These are phyloP conservation scores for Gyromitra esculenta DNA, from an alignment of 2,329 filamentous ascomycete genomes.

Conservation along the genomic window DNA sequence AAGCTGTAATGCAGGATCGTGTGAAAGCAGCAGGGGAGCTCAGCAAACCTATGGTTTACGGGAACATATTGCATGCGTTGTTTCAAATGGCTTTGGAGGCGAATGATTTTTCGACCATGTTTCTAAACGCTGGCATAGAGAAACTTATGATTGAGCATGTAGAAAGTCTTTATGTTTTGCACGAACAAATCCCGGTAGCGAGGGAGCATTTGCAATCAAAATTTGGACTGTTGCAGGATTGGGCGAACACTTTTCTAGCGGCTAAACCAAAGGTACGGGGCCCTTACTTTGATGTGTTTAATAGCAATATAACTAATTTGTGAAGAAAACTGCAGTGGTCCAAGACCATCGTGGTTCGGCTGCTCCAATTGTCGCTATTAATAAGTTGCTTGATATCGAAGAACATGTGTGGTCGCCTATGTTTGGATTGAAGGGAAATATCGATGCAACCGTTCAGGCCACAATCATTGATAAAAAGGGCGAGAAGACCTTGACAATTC, in stretches of 20 bases:
- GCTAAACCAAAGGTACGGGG: slow-evolving; percentile 71
- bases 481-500: slow-evolving; percentile 73
- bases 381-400: slow-evolving; percentile 93
- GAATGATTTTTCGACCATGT: slow-evolving; percentile 80
- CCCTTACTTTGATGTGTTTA: slow-evolving; percentile 36
- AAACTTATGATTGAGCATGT: slow-evolving; percentile 78
- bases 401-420: slow-evolving; percentile 98
- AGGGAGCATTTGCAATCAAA: slow-evolving; percentile 83
- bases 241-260: slow-evolving; percentile 84
- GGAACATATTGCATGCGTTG: slow-evolving; percentile 91
- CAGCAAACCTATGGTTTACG: slow-evolving; percentile 84
- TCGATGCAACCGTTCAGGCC: slow-evolving; percentile 94
- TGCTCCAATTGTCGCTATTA: slow-evolving; percentile 82
- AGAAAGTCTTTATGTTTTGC: slow-evolving; percentile 89
- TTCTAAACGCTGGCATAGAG: slow-evolving; percentile 73
- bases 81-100: slow-evolving; percentile 89
- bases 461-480: slow-evolving; percentile 75
- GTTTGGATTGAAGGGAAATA: slow-evolving; percentile 96
- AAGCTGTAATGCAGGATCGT: slow-evolving; percentile 91
- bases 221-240: slow-evolving; percentile 80
- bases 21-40: slow-evolving; percentile 88
- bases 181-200: slow-evolving; percentile 76
- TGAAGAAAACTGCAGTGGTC: slow-evolving; percentile 72
- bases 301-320: slow-evolving; percentile 58
- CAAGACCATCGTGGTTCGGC: slow-evolving; percentile 78